Conservation (phyloP, 805 yeast species). For the Zygosaccharomyces gambellarensis region DNA sequence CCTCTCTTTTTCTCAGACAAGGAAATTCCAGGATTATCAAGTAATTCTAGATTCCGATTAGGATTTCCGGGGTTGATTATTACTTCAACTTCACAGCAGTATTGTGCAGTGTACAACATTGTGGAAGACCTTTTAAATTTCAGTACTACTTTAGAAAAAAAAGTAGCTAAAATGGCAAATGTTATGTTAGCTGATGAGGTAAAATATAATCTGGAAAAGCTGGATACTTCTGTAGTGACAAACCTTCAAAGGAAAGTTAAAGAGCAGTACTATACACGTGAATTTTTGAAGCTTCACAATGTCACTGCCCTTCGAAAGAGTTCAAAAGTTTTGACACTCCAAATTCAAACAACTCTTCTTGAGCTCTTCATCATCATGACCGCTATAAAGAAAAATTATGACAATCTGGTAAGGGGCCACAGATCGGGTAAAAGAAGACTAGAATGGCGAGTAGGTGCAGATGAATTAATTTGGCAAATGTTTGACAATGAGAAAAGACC, state of each 20-base stretch:
- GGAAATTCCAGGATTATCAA: constrained; percentile 20
- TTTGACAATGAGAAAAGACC: constrained; percentile 45
- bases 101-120: constrained; percentile 48
- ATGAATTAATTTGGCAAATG: constrained; percentile 55
- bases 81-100: constrained; percentile 54
- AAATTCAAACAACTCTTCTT: constrained; percentile 35
- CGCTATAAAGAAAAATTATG: constrained; percentile 37
- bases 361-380: constrained; percentile 42
- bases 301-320: constrained; percentile 34
- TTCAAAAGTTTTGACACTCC: constrained; percentile 35
- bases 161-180: constrained; percentile 45
- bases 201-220: constrained; percentile 29
- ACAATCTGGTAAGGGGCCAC: constrained; percentile 25
- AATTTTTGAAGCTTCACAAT: constrained; percentile 38
- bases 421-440: constrained; percentile 26
- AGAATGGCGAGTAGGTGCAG: constrained; percentile 49
- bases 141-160: constrained; percentile 36
- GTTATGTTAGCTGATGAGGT: constrained; percentile 53
- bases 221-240: constrained; percentile 44
- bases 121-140: constrained; percentile 41
- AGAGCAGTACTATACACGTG: constrained; percentile 40
- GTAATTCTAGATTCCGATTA: constrained; percentile 30
- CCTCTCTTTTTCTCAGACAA: constrained; percentile 41
- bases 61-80: constrained; percentile 47
- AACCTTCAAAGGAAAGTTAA: constrained; percentile 43